phyloP scores from a whole-genome alignment of 306 rosid genomes.

The Benincasa hispida region DNA sequence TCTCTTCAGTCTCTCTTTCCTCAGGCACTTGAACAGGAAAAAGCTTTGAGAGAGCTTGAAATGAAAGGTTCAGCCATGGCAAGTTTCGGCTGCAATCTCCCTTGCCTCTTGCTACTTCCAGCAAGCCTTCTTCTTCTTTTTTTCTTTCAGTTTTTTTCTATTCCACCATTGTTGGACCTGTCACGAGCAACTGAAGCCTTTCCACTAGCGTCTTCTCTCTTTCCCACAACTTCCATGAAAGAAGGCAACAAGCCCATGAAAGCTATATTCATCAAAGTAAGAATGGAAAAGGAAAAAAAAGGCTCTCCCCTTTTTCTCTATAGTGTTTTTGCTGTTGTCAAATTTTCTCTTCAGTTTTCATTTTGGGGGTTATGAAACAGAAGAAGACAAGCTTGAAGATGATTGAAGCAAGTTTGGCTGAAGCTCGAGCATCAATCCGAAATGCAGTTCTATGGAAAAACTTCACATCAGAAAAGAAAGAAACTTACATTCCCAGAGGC shows the following conservation, averaged over 20 bases:
- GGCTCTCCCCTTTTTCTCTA: background rate
- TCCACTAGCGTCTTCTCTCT: background rate
- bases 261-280: background rate
- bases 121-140: background rate
- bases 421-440: constrained; percentile 39
- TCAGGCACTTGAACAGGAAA: background rate
- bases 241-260: constrained; percentile 1
- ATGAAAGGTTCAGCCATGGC: constrained; percentile 2
- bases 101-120: constrained; percentile 2
- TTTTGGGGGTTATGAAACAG: background rate
- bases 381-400: background rate
- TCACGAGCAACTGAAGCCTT: constrained; percentile 5
- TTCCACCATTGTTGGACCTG: constrained; percentile 2
- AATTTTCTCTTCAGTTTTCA: background rate
- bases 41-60: background rate
- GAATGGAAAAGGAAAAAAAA: background rate
- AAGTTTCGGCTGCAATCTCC: background rate
- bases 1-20: background rate
- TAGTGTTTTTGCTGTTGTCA: background rate
- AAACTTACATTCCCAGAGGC: constrained; percentile 46
- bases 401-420: constrained; percentile 38
- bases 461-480: constrained; percentile 26
- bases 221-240: background rate
- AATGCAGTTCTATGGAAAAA: constrained; percentile 22
- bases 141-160: background rate